Evolutionary conservation across 805 yeast species (phyloP).

Genomic region (Zygosaccharomyces bailii): DNA sequence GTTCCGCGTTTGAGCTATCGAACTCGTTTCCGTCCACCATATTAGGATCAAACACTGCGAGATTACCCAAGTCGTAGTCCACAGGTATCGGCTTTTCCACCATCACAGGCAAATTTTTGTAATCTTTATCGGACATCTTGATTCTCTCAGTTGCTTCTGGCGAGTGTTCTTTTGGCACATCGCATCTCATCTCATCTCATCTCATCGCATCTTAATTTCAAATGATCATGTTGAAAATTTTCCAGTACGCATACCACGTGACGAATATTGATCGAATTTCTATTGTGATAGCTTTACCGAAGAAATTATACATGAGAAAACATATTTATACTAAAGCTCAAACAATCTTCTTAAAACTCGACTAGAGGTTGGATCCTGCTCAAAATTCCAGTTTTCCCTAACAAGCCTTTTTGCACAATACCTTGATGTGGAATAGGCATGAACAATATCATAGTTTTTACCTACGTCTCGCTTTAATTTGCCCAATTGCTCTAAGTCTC

Average conservation of each 20-base stretch:
- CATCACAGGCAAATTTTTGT: conserved; percentile 55
- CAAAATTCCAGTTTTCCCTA: conserved; percentile 29
- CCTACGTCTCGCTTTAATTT: conserved; percentile 23
- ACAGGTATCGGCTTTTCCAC: conserved; percentile 93
- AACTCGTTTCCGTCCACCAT: conserved; percentile 68
- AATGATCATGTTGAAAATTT: conserved; percentile 14
- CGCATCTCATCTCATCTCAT: conserved; percentile 6
- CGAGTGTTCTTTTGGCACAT: not conserved
- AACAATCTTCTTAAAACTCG: conserved; percentile 28
- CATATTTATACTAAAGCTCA: conserved; percentile 22
- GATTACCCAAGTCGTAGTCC: conserved; percentile 82
- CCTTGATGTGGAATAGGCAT: conserved; percentile 33
- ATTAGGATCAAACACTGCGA: conserved; percentile 85
- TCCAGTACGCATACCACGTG: conserved; percentile 2
- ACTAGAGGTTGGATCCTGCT: conserved; percentile 24
- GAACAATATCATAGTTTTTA: conserved; percentile 39
- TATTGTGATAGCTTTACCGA: too few species aligned
- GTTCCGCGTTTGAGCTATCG: conserved; percentile 48
- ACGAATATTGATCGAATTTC: not conserved
- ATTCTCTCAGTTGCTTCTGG: too few species aligned
- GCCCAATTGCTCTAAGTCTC: conserved; percentile 24
- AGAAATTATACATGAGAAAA: too few species aligned
- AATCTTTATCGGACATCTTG: conserved; percentile 25
- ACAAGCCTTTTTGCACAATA: conserved; percentile 31
- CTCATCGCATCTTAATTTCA: conserved; percentile 11